Evolutionary conservation across 2,329 filamentous ascomycete genomes (phyloP).

Genomic region (Dactylellina cionopaga): DNA sequence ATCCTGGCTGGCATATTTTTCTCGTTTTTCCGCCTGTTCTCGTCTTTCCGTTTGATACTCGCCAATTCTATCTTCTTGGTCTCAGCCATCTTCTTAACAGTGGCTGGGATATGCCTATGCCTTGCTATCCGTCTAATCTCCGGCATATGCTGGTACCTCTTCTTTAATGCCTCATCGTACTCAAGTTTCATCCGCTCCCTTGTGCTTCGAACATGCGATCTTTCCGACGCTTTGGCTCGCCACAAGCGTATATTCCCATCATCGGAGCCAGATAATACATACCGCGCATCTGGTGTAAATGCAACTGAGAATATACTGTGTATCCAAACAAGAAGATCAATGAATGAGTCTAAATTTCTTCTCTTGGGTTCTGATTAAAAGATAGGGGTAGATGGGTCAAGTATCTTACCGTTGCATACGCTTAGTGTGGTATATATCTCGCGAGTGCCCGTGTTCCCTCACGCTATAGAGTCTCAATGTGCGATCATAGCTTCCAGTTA

Average conservation of each 20-base stretch:
- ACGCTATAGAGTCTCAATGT: slow-evolving; percentile 71
- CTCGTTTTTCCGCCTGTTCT: slow-evolving; percentile 92
- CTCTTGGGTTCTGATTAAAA: background rate
- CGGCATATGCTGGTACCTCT: slow-evolving; percentile 93
- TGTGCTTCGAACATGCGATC: slow-evolving; percentile 85
- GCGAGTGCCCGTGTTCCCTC: slow-evolving; percentile 58
- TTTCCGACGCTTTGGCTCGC: slow-evolving; percentile 83
- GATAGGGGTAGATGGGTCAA: background rate
- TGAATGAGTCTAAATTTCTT: background rate
- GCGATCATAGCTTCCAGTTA: slow-evolving; percentile 87
- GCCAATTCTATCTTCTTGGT: slow-evolving; percentile 82
- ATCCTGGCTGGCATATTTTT: slow-evolving; percentile 81
- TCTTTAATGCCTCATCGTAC: slow-evolving; percentile 85
- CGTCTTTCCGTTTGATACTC: slow-evolving; percentile 82
- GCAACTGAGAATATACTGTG: slow-evolving; percentile 79
- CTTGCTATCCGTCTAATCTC: slow-evolving; percentile 90
- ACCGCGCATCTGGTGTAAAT: slow-evolving; percentile 90
- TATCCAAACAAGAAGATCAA: background rate
- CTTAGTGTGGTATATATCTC: slow-evolving; percentile 97
- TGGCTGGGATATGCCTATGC: slow-evolving; percentile 78
- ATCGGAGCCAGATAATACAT: slow-evolving; percentile 88
- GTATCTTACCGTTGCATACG: slow-evolving; percentile 82
- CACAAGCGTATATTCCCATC: slow-evolving; percentile 92
- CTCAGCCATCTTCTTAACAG: slow-evolving; percentile 79
- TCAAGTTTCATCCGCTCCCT: slow-evolving; percentile 87